Evolutionary conservation across 257 asterid species (phyloP), one percentile per base, ranked within the genome.

Genomic region (Leonotis leonurus): DNA sequence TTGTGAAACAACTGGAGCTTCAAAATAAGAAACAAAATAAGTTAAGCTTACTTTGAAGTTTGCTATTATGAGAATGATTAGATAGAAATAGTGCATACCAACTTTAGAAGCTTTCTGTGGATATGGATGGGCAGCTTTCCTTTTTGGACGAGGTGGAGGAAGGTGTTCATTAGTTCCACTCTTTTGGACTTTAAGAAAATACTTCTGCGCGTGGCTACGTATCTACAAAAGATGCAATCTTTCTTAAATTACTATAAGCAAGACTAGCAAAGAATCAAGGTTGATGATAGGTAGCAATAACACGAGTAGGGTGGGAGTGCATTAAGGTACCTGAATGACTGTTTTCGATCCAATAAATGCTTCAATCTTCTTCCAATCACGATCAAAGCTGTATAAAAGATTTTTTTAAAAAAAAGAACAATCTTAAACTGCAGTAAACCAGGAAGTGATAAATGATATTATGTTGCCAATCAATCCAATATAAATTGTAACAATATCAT

Each of bases 201-300:
- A 90, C 73, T 90, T 90, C 60, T 90, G 98, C 16, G 98, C 98
- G 76, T 90, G 97, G 80, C 97, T 90, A 58, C 96, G 97, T 64
- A 90, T 90, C 97, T 90, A 81, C 81, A 77, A 54, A 64, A 44
- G 14, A 39, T n/a, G 20, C n/a, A 52, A 45, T 25, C 8, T 9
- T 26, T 27, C 48, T 22, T 51, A 62, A 22, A 49, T 60, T 14
- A 67, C 13, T 26, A 45, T 37, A 25, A 26, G 49, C 41, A 43
- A 45, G 49, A 60, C 56, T 18, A 35, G 33, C 46, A 21, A 32
- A 0, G 20, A 6, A 35, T 36, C 8, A 35, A 56, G 22, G 1
- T 30, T 18, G 17, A 54, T 50, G 35, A 21, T 22, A 21, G 45
- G 12, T 12, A 29, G 37, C 6, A 58, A 51, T 26, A 13, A 64